Conservation (phyloP, 441 rosid species). For the Brassica balearica region DNA sequence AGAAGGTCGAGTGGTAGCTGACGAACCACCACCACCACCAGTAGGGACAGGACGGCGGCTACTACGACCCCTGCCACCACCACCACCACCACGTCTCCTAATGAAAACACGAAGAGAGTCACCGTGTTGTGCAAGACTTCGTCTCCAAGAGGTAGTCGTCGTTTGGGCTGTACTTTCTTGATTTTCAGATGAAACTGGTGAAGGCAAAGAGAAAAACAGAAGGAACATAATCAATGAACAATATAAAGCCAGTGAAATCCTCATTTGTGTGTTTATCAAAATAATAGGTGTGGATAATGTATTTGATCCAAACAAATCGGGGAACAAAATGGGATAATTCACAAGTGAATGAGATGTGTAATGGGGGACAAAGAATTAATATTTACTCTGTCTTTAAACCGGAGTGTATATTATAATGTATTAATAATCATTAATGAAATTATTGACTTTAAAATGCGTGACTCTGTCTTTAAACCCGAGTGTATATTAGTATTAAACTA, state of each 20-base stretch:
- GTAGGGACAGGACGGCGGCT: not conserved
- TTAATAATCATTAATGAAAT: no score
- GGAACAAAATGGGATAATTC: not conserved
- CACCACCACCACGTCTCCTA: slow-evolving; percentile 26
- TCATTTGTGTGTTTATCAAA: slow-evolving; percentile 9
- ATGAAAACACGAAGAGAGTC: slow-evolving; percentile 25
- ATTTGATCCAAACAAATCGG: not conserved
- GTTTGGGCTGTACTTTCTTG: slow-evolving; percentile 4
- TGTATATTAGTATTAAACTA: no score
- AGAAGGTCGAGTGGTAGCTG: slow-evolving; percentile 22
- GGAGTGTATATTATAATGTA: no score
- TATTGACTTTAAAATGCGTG: no score
- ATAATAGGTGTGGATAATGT: not conserved
- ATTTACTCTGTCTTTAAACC: not conserved
- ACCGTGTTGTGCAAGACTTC: slow-evolving; percentile 16
- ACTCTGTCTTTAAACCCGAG: no score
- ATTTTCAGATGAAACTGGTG: slow-evolving; percentile 9
- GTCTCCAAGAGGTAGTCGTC: not conserved
- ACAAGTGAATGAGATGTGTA: not conserved
- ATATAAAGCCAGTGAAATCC: not conserved
- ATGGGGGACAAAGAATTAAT: not conserved
- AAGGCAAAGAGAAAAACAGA: slow-evolving; percentile 6
- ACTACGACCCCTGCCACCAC: not conserved
- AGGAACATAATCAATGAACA: slow-evolving; percentile 4
- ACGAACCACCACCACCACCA: slow-evolving; percentile 23